Evolutionary conservation across 2,329 filamentous ascomycete genomes (phyloP), one percentile per base, ranked within the genome.

Genomic region (Pezicula carpinea): DNA sequence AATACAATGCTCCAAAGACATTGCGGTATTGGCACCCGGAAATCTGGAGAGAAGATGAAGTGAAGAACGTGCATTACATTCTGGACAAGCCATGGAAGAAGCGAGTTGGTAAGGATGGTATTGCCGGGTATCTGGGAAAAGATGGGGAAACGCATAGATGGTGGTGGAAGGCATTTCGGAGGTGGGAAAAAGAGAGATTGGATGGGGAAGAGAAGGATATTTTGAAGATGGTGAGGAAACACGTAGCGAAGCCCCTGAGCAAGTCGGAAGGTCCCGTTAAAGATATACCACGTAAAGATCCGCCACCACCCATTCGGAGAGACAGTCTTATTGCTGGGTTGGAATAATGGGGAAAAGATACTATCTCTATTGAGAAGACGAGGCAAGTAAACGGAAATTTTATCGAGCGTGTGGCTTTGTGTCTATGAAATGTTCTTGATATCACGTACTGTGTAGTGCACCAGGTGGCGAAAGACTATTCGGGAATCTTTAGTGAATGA

Each of bases 1-100:
- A 73, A n/a, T 82, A 81, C 61, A 82, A 82, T 52, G 79, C 76
- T 5, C 70, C 82, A 54, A 81, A 81, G 69, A 80, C 78, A 13
- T 53, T 80, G 69, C 65, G 75, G 10, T 69, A 70, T 62, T 76
- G 79, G 44, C 79, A 82, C 58, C 60, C 65, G 18, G 58, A 63
- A 35, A 74, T 82, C 49, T 82, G 79, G 79, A 60, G 67, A 5
- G 77, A 82, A 50, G 72, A 71, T 18, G 58, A 66, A 32, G 75
- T 82, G 46, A 77, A 75, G 64, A 79, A 78, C 51, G 59, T 82
- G 13, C 79, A 82, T 57, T 81, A 77, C 47, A 81, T 82, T 43
- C 62, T 82, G n/a, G 72, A 69, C 29, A 82, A 82, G 65, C 79
- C 79, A 1, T 82, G 79, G 79, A 68, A 73, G 17, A 69, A 75